Evolutionary conservation across 2,329 filamentous ascomycete species (phyloP), one percentile per base, ranked within the genome.

Genomic region (Colletotrichum sp.): DNA sequence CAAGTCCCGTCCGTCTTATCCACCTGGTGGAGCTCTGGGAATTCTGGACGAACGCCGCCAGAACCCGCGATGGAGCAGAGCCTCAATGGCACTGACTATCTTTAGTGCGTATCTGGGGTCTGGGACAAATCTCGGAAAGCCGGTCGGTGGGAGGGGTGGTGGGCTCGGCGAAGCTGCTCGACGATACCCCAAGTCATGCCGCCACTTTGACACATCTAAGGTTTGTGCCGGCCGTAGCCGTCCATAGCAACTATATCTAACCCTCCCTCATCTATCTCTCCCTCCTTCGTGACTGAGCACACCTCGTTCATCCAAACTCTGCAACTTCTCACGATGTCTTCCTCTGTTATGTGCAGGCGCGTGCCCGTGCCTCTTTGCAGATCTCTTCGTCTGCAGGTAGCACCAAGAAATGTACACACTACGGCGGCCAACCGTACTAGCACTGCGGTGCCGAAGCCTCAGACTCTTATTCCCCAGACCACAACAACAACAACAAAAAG

Each of bases 171-270:
- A 65, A 21, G 57, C 44, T 21, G 44, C 21, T 73, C 59, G 32
- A 76, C 73, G 74, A 76, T 76, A 15, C 44, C 44, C 44, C 55
- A 49, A 36, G 52, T 32, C 39, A 60, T 49, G 57, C 55, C 18
- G 69, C 55, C 68, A 75, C 39, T 49, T 39, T 32, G 66, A 69
- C 67, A 49, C 67, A 69, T 28, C 55, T 26, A 60, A 34, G 66
- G 57, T 68, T 73, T 73, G 68, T 68, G 74, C 74, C 74, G 74
- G 21, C 74, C 74, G 12, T 76, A 76, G 70, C 74, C 74, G 74
- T 73, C 21, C 63, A 21, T 52, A 52, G 64, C 60, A 69, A 73
- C 66, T 76, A 76, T 62, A 69, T 65, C 30, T 68, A 67, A 49
- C 69, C 52, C 44, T 59, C 21, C 59, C 59, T 32, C n/a, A n/a